Evolutionary conservation across 148 eudicot species (phyloP).

Genomic region (Silene conica): DNA sequence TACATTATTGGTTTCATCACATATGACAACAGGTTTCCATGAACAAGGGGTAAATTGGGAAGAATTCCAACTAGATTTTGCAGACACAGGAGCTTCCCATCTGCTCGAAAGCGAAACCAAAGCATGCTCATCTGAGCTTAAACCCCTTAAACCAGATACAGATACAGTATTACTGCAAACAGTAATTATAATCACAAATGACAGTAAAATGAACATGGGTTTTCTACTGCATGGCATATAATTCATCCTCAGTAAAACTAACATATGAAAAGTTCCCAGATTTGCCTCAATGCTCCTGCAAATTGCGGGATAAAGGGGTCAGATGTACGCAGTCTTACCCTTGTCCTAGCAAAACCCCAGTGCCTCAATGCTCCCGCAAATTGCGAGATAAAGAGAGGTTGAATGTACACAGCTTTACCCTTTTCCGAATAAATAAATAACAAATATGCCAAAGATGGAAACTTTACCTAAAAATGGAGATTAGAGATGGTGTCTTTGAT

Average conservation of each 20-base stretch:
- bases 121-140: slow-evolving; percentile 57
- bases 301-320: too few relatives aligned
- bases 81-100: slow-evolving; percentile 54
- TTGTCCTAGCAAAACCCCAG: too few relatives aligned
- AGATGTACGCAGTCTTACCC: too few relatives aligned
- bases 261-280: not conserved
- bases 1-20: slow-evolving; percentile 37
- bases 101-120: slow-evolving; percentile 47
- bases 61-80: slow-evolving; percentile 52
- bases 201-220: slow-evolving; percentile 15
- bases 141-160: slow-evolving; percentile 22
- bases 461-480: slow-evolving; percentile 22
- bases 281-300: not conserved
- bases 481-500: not conserved
- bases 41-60: slow-evolving; percentile 64
- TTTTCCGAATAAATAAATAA: too few relatives aligned
- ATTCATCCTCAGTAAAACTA: not conserved
- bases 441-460: not conserved
- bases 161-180: not conserved
- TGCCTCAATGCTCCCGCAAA: not conserved
- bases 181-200: slow-evolving; percentile 10
- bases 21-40: slow-evolving; percentile 62
- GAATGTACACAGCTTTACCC: too few relatives aligned
- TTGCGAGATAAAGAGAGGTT: too few relatives aligned
- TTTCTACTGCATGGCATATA: slow-evolving; percentile 13